Evolutionary conservation across 192 early-diverging fungal genomes (phyloP).

Genomic region (Coemansia sp.): DNA sequence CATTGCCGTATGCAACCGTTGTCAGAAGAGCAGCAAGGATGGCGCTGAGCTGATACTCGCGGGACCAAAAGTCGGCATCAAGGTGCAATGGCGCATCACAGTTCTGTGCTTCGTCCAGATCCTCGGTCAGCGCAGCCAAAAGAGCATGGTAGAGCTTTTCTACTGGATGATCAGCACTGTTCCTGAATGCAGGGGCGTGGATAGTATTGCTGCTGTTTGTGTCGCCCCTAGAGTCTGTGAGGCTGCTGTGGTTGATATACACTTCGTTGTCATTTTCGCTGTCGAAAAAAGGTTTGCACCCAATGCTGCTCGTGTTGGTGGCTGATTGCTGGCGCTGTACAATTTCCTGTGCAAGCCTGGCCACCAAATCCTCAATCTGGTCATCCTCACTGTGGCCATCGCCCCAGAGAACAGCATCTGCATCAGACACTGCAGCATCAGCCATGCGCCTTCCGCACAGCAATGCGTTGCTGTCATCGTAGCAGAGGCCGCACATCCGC

Average conservation of each 20-base stretch:
- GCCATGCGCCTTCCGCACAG: background rate
- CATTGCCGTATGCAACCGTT: background rate
- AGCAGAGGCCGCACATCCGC: slow-evolving; percentile 43
- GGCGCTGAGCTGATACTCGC: slow-evolving; percentile 46
- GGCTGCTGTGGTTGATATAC: background rate
- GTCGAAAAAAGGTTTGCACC: background rate
- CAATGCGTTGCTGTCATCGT: slow-evolving; percentile 9
- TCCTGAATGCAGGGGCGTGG: background rate
- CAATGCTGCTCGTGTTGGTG: background rate
- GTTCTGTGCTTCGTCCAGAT: slow-evolving; percentile 18
- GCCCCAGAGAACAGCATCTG: background rate
- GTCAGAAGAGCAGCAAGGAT: slow-evolving; percentile 33
- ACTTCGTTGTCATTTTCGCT: background rate
- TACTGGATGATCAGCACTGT: background rate
- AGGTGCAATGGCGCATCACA: slow-evolving; percentile 10
- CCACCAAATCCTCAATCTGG: slow-evolving; percentile 27
- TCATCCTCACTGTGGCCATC: slow-evolving; percentile 15
- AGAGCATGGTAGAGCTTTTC: slow-evolving; percentile 9
- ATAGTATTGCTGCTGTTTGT: slow-evolving; percentile 2
- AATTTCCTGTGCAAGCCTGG: slow-evolving; percentile 20
- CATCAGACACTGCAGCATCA: background rate
- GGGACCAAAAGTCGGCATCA: slow-evolving; percentile 40
- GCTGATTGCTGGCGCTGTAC: background rate
- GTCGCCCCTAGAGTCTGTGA: background rate
- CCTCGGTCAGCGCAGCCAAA: slow-evolving; percentile 18